A percentile compares a stretch with the other conserved stretches of the same genome.
phyloP scores from a whole-genome alignment of 2,329 filamentous ascomycete genomes.

The Fusarium avenaceum region DNA sequence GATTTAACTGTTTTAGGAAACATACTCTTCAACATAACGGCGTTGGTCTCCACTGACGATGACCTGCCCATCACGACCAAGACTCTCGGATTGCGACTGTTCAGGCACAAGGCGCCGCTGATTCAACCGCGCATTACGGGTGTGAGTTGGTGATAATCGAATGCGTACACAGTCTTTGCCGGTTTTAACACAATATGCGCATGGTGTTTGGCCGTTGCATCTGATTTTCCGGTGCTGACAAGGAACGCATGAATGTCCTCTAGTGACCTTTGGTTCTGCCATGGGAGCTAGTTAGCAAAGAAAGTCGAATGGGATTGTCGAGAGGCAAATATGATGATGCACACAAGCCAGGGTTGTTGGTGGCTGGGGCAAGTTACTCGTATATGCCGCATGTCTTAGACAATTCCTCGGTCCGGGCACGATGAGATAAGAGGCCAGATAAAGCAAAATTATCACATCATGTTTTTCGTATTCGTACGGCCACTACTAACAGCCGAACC shows the following conservation, averaged over 20 bases:
- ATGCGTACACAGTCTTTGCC: conserved; percentile 13
- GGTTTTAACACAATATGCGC: conserved; percentile 7
- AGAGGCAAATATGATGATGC: background rate
- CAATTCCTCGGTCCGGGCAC: background rate
- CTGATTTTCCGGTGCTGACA: conserved; percentile 14
- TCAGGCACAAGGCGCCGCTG: background rate
- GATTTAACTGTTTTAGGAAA: no score
- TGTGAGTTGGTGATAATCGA: background rate
- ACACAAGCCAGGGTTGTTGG: background rate
- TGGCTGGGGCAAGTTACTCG: background rate
- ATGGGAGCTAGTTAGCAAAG: background rate
- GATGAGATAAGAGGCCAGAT: background rate
- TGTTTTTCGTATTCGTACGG: background rate
- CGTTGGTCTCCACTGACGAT: conserved; percentile 3
- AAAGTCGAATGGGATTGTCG: background rate
- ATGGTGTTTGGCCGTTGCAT: conserved; percentile 15
- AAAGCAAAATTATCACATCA: background rate
- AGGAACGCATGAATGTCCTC: conserved; percentile 12
- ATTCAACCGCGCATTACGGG: background rate
- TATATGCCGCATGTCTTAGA: background rate
- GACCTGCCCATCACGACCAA: background rate
- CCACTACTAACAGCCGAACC: background rate
- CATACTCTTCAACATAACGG: conserved; percentile 9
- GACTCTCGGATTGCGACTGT: background rate
- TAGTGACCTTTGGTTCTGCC: conserved; percentile 6